These are phyloP conservation scores for Aspergillus egyptiacus DNA, from an alignment of 495 filamentous ascomycete genomes.

Conservation along the genomic window DNA sequence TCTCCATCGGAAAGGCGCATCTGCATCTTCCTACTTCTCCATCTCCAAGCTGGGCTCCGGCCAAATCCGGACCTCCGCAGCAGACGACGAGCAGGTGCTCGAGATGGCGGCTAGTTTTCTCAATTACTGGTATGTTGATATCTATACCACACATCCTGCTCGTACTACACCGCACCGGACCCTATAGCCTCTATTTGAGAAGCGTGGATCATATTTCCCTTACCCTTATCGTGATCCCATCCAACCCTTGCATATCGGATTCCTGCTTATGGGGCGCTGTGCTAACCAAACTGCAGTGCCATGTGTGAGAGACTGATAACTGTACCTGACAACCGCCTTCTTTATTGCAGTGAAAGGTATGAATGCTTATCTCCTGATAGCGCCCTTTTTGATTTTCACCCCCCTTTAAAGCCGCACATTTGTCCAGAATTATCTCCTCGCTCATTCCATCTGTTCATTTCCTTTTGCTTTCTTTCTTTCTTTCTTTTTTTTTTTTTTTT, in stretches of 20 bases:
- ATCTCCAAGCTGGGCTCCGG: slow-evolving; percentile 40
- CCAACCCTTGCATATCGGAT: slow-evolving; percentile 22
- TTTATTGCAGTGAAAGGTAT: slow-evolving; percentile 54
- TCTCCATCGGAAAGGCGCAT: slow-evolving; percentile 35
- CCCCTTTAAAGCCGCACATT: slow-evolving; percentile 8
- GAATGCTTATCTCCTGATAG: slow-evolving; percentile 14
- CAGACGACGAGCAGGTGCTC: slow-evolving; percentile 40
- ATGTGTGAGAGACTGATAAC: slow-evolving; percentile 65
- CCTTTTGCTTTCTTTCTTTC: no score
- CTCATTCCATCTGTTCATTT: neutral
- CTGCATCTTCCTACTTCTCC: slow-evolving; percentile 26
- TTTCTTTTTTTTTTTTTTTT: no score
- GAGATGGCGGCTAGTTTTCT: slow-evolving; percentile 58
- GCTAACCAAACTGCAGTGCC: slow-evolving; percentile 40
- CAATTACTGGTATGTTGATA: slow-evolving; percentile 55
- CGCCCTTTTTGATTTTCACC: neutral
- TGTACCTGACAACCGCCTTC: slow-evolving; percentile 54
- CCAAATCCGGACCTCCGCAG: slow-evolving; percentile 18
- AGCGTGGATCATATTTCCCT: slow-evolving; percentile 8
- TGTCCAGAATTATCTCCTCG: neutral
- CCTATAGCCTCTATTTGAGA: neutral
- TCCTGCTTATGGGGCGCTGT: slow-evolving; percentile 17
- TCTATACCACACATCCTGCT: neutral
- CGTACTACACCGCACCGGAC: slow-evolving; percentile 6
- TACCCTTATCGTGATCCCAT: slow-evolving; percentile 10